Evolutionary conservation across 139 green algal species (phyloP), one percentile per base, ranked within the genome.

Genomic region (Volvox africanus): DNA sequence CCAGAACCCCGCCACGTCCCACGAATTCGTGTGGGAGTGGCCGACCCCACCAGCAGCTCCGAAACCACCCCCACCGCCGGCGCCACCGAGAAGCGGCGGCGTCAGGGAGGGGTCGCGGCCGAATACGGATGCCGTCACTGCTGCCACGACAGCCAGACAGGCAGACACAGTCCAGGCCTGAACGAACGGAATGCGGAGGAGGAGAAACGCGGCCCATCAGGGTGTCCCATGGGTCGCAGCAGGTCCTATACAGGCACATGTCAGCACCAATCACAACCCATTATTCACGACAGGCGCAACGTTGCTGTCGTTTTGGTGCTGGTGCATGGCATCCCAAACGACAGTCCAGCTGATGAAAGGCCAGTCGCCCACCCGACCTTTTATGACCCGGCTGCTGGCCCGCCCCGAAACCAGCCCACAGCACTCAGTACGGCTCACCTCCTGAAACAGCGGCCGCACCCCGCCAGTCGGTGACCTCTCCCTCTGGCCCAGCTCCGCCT

Each of bases 131-230:
- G 80, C 73, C 32, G 91, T 92, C 22, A 93, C 80, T n/a, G 86
- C 79, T 3, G 32, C 62, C 24, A 96, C 92, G 33, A 98, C 85
- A 0, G 96, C 91, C 61, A 95, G 81, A 84, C 92, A 95, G 33
- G 94, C 93, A 3, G 94, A 95, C 91, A 98, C 97, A 6, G 91
- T 88, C 96, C 96, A 98, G 2, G 95, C 95, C 92, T 95, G 50
- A 18, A 44, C 24, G 67, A 12, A 75, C 11, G 11, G 67, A 2
- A 75, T 32, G 67, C 24, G 67, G 24, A 75, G 67, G 44, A 55
- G 9, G 9, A 55, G 44, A 55, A 9, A n/a, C n/a, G n/a, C n/a
- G 44, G 44, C 44, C 44, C 44, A 55, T 55, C 44, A 55, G 44
- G 44, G 44, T 55, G 44, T 55, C 44, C 44, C 44, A 55, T 55